Evolutionary conservation across 2,329 filamentous ascomycete species (phyloP), one percentile per base, ranked within the genome.

Genomic region (Cadophora gregata): DNA sequence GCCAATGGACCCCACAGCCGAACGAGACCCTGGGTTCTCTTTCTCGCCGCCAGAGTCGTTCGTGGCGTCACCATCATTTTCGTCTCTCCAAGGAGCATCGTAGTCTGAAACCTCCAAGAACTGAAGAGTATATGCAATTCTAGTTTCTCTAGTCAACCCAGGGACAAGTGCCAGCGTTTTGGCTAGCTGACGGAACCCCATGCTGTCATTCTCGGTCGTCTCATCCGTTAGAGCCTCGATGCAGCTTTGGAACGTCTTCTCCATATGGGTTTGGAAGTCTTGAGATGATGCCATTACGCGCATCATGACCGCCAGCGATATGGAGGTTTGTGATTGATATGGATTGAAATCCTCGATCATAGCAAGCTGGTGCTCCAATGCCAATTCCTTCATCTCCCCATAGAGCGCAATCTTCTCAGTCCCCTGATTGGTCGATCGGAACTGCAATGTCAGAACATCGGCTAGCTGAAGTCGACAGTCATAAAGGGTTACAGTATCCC

Each of bases 101-200:
- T 45, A n/a, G 21, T 45, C 36, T 10, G 19, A 4, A 21, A 45
- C 42, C 9, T 45, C 42, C 19, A 45, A 21, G 42, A 45, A 45
- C 42, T 45, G 42, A 19, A 45, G 42, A 5, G 42, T 45, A 21
- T 45, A 47, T 1, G 75, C 64, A 21, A 77, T 74, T 31, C 67
- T 51, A 1, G 72, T 70, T n/a, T 74, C 68, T 25, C 38, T 62
- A 21, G 70, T 63, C 3, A 74, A 59, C 1, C 70, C 72, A 10
- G 64, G 63, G 12, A 70, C 63, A 51, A 62, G 66, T 12, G 67
- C 59, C 12, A 74, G 62, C 2, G 73, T 65, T 36, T 66, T 68
- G 4, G 69, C 67, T 12, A 73, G 66, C 21, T 64, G 60, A 7
- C 66, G 50, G 12, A 74, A 65, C 50, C 67, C 69, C 5, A 14